A percentile compares a stretch with the other conserved stretches of the same genome.
These are phyloP conservation scores for Talaromyces sp. DNA, from an alignment of 2,329 filamentous ascomycete genomes.

Conservation along the genomic window DNA sequence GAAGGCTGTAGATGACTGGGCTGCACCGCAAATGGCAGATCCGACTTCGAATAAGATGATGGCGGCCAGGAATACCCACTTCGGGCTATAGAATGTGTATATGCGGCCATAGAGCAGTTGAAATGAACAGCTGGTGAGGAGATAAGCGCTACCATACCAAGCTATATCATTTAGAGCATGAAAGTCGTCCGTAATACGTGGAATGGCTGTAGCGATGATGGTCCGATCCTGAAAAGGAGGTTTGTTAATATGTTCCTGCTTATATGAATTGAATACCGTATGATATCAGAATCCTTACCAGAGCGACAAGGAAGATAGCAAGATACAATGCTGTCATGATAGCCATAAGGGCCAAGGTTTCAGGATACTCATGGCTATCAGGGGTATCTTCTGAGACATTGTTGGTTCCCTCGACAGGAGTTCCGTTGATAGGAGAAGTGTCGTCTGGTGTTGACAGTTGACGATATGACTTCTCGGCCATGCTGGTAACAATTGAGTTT, in stretches of 20 bases:
- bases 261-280: not conserved
- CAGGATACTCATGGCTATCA: slow-evolving; percentile 15
- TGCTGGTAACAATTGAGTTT: not conserved
- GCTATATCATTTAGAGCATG: slow-evolving; percentile 36
- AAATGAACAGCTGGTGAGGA: slow-evolving; percentile 38
- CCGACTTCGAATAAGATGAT: slow-evolving; percentile 46
- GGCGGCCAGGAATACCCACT: slow-evolving; percentile 41
- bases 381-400: not conserved
- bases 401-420: not conserved
- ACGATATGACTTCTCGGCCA: not conserved
- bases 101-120: slow-evolving; percentile 40
- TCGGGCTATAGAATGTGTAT: slow-evolving; percentile 46
- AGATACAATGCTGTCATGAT: slow-evolving; percentile 22
- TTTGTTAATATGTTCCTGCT: not conserved
- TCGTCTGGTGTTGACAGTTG: not conserved
- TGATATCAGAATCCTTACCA: slow-evolving; percentile 21
- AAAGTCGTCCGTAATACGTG: slow-evolving; percentile 32
- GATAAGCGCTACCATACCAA: slow-evolving; percentile 40
- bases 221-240: slow-evolving; percentile 15
- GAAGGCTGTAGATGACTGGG: slow-evolving; percentile 29
- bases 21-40: slow-evolving; percentile 41
- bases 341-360: slow-evolving; percentile 5
- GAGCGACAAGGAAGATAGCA: slow-evolving; percentile 28
- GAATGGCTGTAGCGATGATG: slow-evolving; percentile 26
- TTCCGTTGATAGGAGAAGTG: not conserved